phyloP scores from a whole-genome alignment of 495 filamentous ascomycete species.

The Podospora comata region DNA sequence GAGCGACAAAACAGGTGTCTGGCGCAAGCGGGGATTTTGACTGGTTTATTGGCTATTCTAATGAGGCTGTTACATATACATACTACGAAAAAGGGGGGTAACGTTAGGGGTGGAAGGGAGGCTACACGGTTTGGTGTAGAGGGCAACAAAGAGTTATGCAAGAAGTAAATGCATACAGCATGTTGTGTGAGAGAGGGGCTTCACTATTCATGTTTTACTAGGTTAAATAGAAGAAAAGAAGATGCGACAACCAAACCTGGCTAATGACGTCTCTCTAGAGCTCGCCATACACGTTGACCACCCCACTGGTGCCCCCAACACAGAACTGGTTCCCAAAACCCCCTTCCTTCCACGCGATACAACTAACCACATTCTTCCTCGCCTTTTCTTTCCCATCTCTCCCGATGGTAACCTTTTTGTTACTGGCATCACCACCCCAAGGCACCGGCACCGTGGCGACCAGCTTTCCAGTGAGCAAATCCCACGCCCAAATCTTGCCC shows the following conservation, averaged over 20 bases:
- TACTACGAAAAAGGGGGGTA: not conserved
- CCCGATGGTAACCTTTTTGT: slow-evolving; percentile 45
- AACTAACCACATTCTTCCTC: slow-evolving; percentile 51
- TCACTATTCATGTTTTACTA: not conserved
- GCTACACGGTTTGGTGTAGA: not conserved
- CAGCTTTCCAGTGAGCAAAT: slow-evolving; percentile 72
- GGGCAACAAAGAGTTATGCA: not conserved
- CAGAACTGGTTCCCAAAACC: slow-evolving; percentile 60
- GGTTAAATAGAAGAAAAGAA: not conserved
- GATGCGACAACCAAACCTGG: not conserved
- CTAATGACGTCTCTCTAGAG: slow-evolving; percentile 17
- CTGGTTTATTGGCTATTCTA: slow-evolving; percentile 9
- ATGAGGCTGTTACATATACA: slow-evolving; percentile 18
- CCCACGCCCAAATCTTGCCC: slow-evolving; percentile 80
- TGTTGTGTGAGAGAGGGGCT: not conserved
- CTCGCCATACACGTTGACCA: slow-evolving; percentile 54
- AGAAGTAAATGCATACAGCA: not conserved
- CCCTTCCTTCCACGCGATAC: slow-evolving; percentile 69
- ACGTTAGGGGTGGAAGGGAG: not conserved
- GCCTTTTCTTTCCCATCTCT: slow-evolving; percentile 52
- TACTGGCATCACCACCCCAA: slow-evolving; percentile 54
- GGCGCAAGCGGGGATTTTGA: slow-evolving; percentile 14
- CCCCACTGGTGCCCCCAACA: slow-evolving; percentile 52
- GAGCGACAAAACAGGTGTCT: slow-evolving; percentile 5
- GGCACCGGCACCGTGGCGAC: slow-evolving; percentile 59